Conservation (phyloP, 352 stramenopile species). For the Phytophthora pinifolia region DNA sequence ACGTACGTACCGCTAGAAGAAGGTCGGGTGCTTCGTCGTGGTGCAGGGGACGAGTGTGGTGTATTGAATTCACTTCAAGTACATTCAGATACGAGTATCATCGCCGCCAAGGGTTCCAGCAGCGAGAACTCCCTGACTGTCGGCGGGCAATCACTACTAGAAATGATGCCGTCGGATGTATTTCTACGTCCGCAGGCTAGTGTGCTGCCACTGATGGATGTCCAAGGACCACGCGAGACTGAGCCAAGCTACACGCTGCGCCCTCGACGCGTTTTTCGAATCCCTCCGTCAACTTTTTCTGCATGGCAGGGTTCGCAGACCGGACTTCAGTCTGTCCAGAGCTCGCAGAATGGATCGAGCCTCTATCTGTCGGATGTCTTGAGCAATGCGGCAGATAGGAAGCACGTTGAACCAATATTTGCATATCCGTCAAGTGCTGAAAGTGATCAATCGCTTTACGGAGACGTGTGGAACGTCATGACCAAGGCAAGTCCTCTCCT, state of each 20-base stretch:
- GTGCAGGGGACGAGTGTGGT: conserved; percentile 52
- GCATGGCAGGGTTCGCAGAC: conserved; percentile 37
- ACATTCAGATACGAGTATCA: background rate
- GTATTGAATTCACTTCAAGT: conserved; percentile 12
- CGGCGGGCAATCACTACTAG: conserved; percentile 34
- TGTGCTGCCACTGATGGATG: conserved; percentile 44
- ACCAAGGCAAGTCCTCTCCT: conserved; percentile 35
- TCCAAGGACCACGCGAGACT: conserved; percentile 48
- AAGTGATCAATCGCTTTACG: conserved; percentile 18
- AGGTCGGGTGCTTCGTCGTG: conserved; percentile 35
- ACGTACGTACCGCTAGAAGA: conserved; percentile 64
- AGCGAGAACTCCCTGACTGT: conserved; percentile 2
- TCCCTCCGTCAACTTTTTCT: conserved; percentile 36
- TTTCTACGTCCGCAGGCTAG: conserved; percentile 58
- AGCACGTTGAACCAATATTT: conserved; percentile 20
- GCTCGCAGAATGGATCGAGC: conserved; percentile 14
- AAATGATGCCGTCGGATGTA: conserved; percentile 43
- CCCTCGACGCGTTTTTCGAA: conserved; percentile 50
- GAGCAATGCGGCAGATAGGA: conserved; percentile 18
- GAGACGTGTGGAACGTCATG: conserved; percentile 50
- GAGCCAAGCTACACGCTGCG: conserved; percentile 47
- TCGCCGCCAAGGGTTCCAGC: background rate
- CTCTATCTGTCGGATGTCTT: conserved; percentile 31
- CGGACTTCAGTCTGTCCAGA: conserved; percentile 41
- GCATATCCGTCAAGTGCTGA: background rate